Evolutionary conservation across 73 alveolate genomes (phyloP).

Genomic region (Tetrahymena borealis): DNA sequence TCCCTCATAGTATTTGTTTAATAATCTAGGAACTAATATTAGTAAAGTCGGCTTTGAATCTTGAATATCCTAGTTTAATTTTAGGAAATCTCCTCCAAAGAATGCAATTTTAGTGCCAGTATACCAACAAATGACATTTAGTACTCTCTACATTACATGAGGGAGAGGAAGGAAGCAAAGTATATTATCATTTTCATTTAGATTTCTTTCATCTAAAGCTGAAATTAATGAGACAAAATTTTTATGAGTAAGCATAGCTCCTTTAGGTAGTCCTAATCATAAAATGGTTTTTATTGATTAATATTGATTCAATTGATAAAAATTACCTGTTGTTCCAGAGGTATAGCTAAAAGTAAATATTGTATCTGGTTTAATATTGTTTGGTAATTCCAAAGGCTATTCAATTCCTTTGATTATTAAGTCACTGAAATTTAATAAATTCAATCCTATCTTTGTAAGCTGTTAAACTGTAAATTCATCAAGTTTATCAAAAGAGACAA

Average conservation of each 20-base stretch:
- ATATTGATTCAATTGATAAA: neutral
- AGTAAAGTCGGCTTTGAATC: conserved; percentile 89
- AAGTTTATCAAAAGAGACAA: conserved; percentile 29
- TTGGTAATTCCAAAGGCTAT: neutral
- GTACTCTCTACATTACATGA: conserved; percentile 78
- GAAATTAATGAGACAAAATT: conserved; percentile 43
- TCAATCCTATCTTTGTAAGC: conserved; percentile 9
- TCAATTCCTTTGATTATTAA: conserved; percentile 10
- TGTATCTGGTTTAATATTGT: conserved; percentile 7
- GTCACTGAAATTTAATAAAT: conserved; percentile 2
- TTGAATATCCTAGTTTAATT: conserved; percentile 73
- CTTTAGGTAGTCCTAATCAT: conserved; percentile 57
- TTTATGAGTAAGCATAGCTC: conserved; percentile 73
- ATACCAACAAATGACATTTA: conserved; percentile 23
- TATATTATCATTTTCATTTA: conserved; percentile 58
- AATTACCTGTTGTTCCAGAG: conserved; percentile 80
- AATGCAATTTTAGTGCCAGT: conserved; percentile 71
- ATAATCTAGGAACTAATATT: conserved; percentile 94
- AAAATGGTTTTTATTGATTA: neutral
- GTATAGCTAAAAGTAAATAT: conserved; percentile 64
- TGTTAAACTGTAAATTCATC: neutral
- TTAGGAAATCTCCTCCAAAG: conserved; percentile 77
- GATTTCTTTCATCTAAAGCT: conserved; percentile 19
- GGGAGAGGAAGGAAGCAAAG: conserved; percentile 81
- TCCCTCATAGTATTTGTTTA: conserved; percentile 76